These are phyloP conservation scores for barley (Hordeum vulgare) DNA, from an alignment of 176 grass and related monocot species.

Conservation along the genomic window MorexV3_pseudomolecules_assembly NC_058520.1:21148286-21148785, in stretches of 20 bases:
- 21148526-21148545: constrained; percentile 15
- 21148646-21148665: constrained; percentile 42
- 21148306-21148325: not conserved
- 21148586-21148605: not conserved
- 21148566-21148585: constrained; percentile 9
- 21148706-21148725: not conserved
- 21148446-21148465: not conserved
- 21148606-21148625: not conserved
- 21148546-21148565: constrained; percentile 30
- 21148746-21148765: too few relatives aligned
- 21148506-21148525: not conserved
- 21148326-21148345: not conserved
- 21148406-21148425: not conserved
- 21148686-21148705: constrained; percentile 16
- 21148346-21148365: not conserved
- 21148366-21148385: not conserved
- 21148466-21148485: constrained; percentile 23
- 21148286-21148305: not conserved
- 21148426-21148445: not conserved
- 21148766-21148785: too few relatives aligned
- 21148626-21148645: constrained; percentile 4
- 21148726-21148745: not conserved
- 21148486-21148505: not conserved
- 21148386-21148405: not conserved
- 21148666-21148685: constrained; percentile 32